phyloP scores from a whole-genome alignment of 345 rosid genomes.

The Populus nigra region DNA sequence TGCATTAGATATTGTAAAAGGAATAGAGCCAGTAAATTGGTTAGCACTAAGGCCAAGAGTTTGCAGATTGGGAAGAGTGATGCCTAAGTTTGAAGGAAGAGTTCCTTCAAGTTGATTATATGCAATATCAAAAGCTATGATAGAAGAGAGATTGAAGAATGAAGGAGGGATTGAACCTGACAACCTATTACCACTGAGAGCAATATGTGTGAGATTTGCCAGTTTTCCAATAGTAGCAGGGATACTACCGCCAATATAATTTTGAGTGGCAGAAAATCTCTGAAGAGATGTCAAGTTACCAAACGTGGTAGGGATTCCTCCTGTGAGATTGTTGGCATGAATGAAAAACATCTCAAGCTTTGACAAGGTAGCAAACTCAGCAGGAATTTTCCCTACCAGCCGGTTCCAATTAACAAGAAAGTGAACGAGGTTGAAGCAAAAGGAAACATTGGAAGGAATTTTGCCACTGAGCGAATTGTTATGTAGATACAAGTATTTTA shows the following conservation, averaged over 20 bases:
- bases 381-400: constrained; percentile 9
- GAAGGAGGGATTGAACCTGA: constrained; percentile 8
- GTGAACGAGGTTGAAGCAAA: neutral
- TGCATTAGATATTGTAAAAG: constrained; percentile 27
- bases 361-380: neutral
- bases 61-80: constrained; percentile 11
- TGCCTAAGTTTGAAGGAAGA: neutral
- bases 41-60: neutral
- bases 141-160: constrained; percentile 4
- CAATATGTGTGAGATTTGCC: neutral
- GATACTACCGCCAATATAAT: neutral
- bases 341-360: neutral
- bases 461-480: constrained; percentile 3
- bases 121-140: neutral
- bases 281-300: constrained; percentile 9
- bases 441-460: constrained; percentile 22
- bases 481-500: neutral
- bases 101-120: constrained; percentile 14
- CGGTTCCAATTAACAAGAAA: neutral
- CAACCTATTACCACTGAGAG: neutral
- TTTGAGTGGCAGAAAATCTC: neutral
- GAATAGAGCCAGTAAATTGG: constrained; percentile 18
- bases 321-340: neutral
- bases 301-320: neutral
- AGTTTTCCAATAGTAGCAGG: neutral